A percentile compares a stretch with the other conserved stretches of the same genome.
These are phyloP conservation scores for Penicillium sp. DNA, from an alignment of 2,329 filamentous ascomycete species.

Conservation along the genomic window DNA sequence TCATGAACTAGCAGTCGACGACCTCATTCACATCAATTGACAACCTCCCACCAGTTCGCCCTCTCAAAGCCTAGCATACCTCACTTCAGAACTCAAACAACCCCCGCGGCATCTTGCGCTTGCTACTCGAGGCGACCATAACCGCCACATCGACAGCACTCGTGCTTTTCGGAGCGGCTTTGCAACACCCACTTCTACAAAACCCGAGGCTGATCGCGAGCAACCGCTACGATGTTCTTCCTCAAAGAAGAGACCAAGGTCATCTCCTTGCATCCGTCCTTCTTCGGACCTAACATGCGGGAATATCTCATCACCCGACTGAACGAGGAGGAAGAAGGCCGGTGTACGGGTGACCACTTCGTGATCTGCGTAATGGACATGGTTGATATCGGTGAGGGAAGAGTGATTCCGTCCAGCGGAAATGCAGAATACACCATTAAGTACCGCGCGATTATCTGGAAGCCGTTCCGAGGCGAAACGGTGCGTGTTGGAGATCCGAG, in stretches of 20 bases:
- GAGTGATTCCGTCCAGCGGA: conserved; percentile 88
- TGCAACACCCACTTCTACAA: not conserved
- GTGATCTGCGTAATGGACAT: conserved; percentile 98
- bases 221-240: conserved; percentile 79
- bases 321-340: conserved; percentile 90
- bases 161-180: not conserved
- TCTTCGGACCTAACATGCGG: conserved; percentile 92
- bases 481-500: conserved; percentile 58
- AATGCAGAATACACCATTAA: conserved; percentile 92
- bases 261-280: conserved; percentile 94
- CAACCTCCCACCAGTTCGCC: not conserved
- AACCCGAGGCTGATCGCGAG: not conserved
- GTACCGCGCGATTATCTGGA: conserved; percentile 96
- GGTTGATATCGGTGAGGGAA: conserved; percentile 90
- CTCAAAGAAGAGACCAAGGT: conserved; percentile 95
- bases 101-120: not conserved
- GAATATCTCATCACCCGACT: conserved; percentile 89
- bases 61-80: not conserved
- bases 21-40: not conserved
- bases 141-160: not conserved
- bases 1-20: conserved; percentile 13
- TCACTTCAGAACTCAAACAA: not conserved
- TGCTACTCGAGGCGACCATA: not conserved
- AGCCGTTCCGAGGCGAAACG: conserved; percentile 97
- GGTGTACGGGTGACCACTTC: conserved; percentile 93